These are phyloP conservation scores for Pythium rishiriense DNA, from an alignment of 352 stramenopile species.

Conservation along the genomic window DNA sequence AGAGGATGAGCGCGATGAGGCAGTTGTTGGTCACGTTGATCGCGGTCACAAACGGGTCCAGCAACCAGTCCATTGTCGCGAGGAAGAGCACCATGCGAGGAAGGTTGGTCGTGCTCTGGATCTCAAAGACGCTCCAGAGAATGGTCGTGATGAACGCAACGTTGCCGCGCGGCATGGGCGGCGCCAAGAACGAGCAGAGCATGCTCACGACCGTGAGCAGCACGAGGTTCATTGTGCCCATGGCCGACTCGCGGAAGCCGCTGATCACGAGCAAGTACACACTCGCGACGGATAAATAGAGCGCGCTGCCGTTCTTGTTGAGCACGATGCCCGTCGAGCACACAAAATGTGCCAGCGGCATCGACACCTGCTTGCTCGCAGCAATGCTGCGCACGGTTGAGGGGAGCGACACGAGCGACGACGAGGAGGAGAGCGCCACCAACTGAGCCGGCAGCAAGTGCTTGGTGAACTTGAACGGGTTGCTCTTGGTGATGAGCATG, in stretches of 20 bases:
- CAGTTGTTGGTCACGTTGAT: slow-evolving; percentile 57
- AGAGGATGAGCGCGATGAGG: slow-evolving; percentile 51
- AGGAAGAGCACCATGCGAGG: slow-evolving; percentile 40
- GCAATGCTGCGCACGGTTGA: slow-evolving; percentile 53
- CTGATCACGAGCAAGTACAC: slow-evolving; percentile 47
- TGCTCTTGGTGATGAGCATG: slow-evolving; percentile 43
- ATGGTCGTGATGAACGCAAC: slow-evolving; percentile 41
- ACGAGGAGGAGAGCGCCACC: slow-evolving; percentile 49
- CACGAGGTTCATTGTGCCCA: slow-evolving; percentile 31
- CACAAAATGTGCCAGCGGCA: slow-evolving; percentile 58
- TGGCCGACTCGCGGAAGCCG: slow-evolving; percentile 17
- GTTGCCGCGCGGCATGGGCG: slow-evolving; percentile 42
- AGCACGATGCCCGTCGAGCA: slow-evolving; percentile 44
- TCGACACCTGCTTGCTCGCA: slow-evolving; percentile 50
- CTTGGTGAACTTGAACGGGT: slow-evolving; percentile 45
- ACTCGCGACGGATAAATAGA: slow-evolving; percentile 51
- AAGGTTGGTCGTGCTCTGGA: slow-evolving; percentile 25
- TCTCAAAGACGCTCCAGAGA: slow-evolving; percentile 47
- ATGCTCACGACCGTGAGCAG: slow-evolving; percentile 40
- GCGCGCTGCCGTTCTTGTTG: slow-evolving; percentile 64
- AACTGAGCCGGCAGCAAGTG: slow-evolving; percentile 52
- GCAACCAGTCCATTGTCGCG: slow-evolving; percentile 54
- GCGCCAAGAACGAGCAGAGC: slow-evolving; percentile 38
- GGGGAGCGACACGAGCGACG: slow-evolving; percentile 51
- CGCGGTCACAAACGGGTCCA: slow-evolving; percentile 49